A percentile compares a stretch with the other conserved stretches of the same genome.
These are phyloP conservation scores for Mimosa pudica DNA, from an alignment of 306 rosid species.

Conservation along the genomic window DNA sequence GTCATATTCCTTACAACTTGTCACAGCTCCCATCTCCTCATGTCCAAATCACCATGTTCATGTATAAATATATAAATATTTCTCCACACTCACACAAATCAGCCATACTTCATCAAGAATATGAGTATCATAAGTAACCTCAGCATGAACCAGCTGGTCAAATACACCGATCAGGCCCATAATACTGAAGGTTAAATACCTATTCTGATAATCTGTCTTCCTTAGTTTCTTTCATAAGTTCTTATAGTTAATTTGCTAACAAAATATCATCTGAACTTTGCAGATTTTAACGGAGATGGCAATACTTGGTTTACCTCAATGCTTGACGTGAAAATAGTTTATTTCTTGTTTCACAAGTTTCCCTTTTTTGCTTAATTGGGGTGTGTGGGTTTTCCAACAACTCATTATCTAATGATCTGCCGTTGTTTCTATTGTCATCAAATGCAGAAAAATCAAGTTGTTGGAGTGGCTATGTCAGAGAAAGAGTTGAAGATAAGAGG, in stretches of 20 bases:
- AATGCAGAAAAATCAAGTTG: slow-evolving; percentile 10
- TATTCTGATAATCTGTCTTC: background rate
- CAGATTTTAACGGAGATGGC: slow-evolving; percentile 41
- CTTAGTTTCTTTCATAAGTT: background rate
- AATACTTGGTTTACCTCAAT: slow-evolving; percentile 38
- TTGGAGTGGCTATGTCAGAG: slow-evolving; percentile 33
- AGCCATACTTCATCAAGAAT: background rate
- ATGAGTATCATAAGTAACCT: slow-evolving; percentile 25
- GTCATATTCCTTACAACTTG: slow-evolving; percentile 58
- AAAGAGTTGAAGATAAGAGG: slow-evolving; percentile 62
- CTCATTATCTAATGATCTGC: background rate
- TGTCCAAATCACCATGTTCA: slow-evolving; percentile 44
- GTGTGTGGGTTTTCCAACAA: no score
- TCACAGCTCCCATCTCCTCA: slow-evolving; percentile 44
- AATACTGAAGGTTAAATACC: slow-evolving; percentile 35
- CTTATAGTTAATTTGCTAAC: background rate
- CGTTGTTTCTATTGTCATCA: slow-evolving; percentile 5
- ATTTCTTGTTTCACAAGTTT: slow-evolving; percentile 1
- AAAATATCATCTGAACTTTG: slow-evolving; percentile 29
- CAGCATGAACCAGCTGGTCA: slow-evolving; percentile 50
- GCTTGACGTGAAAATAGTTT: slow-evolving; percentile 31
- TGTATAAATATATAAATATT: slow-evolving; percentile 38
- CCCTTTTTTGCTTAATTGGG: background rate
- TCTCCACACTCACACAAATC: background rate
- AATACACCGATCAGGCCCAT: slow-evolving; percentile 24